Conservation (phyloP, 2,329 filamentous ascomycete genomes). For the Calonectria pseudoturangicola region DNA sequence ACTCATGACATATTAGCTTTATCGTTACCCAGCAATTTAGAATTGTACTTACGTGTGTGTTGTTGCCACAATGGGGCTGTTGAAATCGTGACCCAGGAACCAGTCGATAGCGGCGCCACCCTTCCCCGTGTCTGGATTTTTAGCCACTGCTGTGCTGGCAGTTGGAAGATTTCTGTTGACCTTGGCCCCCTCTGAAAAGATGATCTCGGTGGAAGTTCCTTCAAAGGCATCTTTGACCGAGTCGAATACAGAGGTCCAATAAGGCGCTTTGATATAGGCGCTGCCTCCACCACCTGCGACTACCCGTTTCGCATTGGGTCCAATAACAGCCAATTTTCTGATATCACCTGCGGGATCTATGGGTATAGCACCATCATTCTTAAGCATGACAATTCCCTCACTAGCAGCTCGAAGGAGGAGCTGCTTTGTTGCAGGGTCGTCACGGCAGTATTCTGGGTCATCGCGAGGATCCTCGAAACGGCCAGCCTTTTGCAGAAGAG, state of each 20-base stretch:
- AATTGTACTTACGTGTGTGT: not conserved
- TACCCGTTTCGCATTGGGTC: conserved; percentile 14
- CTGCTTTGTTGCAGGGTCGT: not conserved
- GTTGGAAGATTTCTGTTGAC: conserved; percentile 10
- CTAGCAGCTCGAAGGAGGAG: not conserved
- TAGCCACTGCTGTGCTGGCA: not conserved
- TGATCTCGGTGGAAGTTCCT: not conserved
- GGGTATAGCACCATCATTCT: conserved; percentile 4
- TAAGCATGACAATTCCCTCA: conserved; percentile 8
- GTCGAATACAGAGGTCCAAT: conserved; percentile 16
- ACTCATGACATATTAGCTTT: not conserved
- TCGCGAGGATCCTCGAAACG: not conserved
- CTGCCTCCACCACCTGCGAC: conserved; percentile 2
- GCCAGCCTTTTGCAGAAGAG: not conserved
- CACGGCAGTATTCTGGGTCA: conserved; percentile 5
- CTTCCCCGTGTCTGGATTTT: not conserved
- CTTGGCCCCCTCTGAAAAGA: not conserved
- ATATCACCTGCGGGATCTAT: not conserved
- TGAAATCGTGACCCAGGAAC: not conserved
- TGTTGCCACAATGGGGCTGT: not conserved
- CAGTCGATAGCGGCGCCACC: conserved; percentile 8
- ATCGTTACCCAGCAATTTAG: fast-evolving
- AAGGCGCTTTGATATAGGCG: conserved; percentile 17
- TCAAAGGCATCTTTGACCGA: conserved; percentile 3
- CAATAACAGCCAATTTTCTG: not conserved